These are phyloP conservation scores for Schizophyllum amplum DNA, from an alignment of 1,284 basidiomycete genomes.

Conservation along the genomic window DNA sequence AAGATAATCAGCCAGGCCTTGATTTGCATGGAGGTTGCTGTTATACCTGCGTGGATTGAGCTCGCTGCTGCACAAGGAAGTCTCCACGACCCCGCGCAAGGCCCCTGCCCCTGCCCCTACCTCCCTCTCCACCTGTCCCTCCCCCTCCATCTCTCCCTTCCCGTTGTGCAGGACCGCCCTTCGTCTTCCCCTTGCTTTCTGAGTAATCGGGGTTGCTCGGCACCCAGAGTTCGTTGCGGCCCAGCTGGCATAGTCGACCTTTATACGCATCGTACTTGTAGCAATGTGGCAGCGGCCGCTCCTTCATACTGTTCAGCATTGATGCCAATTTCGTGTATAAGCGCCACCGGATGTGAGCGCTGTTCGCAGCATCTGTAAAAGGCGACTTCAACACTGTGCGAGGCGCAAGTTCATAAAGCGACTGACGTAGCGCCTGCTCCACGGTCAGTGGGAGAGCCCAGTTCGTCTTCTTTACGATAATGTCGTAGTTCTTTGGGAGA, in stretches of 20 bases:
- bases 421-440: background rate
- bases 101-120: no score
- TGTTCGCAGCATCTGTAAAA: background rate
- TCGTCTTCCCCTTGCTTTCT: background rate
- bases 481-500: background rate
- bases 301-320: background rate
- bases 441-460: background rate
- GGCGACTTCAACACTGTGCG: background rate
- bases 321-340: background rate
- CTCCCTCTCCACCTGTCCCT: no score
- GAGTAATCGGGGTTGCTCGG: background rate
- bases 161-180: no score
- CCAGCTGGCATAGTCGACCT: background rate
- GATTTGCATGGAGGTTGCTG: no score
- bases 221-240: background rate
- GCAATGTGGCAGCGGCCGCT: background rate
- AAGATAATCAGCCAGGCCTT: no score
- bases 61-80: no score
- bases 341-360: background rate
- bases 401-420: background rate
- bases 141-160: no score
- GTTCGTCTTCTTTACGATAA: background rate
- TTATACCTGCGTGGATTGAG: no score
- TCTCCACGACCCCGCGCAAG: no score
- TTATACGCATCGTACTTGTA: background rate